Percentiles rank a stretch among this genome's conserved stretches.
These are phyloP conservation scores for Cantharellus anzutake DNA, from an alignment of 768 basidiomycete genomes.

Conservation along the genomic window DNA sequence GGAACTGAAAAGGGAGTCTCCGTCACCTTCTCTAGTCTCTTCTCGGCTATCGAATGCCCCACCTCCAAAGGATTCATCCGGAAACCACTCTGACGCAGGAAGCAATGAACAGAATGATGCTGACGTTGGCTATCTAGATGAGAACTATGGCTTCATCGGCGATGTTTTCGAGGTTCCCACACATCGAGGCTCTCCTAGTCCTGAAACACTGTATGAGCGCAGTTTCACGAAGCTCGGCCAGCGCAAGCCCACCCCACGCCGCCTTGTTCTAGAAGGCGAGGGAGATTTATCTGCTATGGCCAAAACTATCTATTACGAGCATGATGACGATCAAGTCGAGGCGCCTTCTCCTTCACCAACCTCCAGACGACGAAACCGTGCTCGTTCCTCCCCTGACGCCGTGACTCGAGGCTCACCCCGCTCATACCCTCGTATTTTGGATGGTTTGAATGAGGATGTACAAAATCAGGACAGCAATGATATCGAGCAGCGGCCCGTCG, in stretches of 20 bases:
- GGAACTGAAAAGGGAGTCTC: too few species aligned
- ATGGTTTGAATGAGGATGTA: constrained; percentile 1
- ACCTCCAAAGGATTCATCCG: not conserved
- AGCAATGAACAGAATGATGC: not conserved
- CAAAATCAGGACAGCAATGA: not conserved
- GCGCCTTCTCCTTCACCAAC: not conserved
- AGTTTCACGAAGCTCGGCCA: not conserved
- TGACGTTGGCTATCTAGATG: not conserved
- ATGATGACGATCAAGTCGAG: not conserved
- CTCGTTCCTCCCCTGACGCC: not conserved
- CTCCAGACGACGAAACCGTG: not conserved
- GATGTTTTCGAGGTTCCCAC: not conserved
- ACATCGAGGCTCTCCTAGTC: not conserved
- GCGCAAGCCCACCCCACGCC: not conserved
- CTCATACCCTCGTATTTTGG: constrained; percentile 1
- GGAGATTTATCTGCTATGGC: not conserved
- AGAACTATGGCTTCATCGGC: not conserved
- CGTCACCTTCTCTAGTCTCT: not conserved
- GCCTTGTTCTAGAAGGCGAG: not conserved
- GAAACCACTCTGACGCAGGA: not conserved
- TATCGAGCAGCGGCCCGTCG: not conserved
- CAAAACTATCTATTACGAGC: constrained; percentile 1
- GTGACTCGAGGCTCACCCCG: not conserved
- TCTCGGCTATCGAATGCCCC: not conserved
- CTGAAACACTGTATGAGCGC: not conserved